These are phyloP conservation scores for Dichotomocladium elegans DNA, from an alignment of 371 early-diverging fungal genomes.

Conservation along the genomic window DNA sequence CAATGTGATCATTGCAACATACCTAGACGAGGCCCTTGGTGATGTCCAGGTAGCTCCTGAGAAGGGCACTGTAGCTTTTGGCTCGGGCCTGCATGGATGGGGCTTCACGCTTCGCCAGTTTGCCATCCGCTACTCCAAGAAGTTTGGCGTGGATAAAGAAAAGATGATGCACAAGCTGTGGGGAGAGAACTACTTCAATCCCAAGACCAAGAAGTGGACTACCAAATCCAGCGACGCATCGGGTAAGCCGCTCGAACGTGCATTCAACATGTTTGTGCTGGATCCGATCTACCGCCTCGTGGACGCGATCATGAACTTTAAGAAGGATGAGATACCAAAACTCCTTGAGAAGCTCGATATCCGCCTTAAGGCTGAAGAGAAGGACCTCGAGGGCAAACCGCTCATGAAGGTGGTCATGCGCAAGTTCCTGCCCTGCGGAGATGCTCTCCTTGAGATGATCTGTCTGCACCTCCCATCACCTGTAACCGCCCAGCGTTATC, in stretches of 20 bases:
- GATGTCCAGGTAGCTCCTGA: no score
- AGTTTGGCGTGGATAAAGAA: no score
- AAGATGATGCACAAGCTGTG: no score
- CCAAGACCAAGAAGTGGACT: no score
- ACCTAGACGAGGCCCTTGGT: constrained; percentile 78
- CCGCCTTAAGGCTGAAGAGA: constrained; percentile 77
- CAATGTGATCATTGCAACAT: constrained; percentile 94
- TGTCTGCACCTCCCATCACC: constrained; percentile 98
- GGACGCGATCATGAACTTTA: constrained; percentile 91
- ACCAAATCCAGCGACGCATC: constrained; percentile 66
- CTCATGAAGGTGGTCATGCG: constrained; percentile 97
- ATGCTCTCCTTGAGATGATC: constrained; percentile 98
- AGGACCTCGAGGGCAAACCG: constrained; percentile 87
- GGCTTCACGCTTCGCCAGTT: constrained; percentile 99
- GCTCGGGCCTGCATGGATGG: no score
- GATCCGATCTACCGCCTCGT: constrained; percentile 98
- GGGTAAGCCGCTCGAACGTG: constrained; percentile 85
- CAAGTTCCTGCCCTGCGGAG: constrained; percentile 98
- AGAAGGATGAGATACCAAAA: constrained; percentile 78
- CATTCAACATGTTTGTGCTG: constrained; percentile 96
- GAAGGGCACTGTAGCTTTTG: constrained; percentile 96
- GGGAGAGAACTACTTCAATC: no score
- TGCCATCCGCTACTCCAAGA: constrained; percentile 93
- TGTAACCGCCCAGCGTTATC: no score
- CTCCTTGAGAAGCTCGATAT: constrained; percentile 91